Evolutionary conservation across 768 basidiomycete species (phyloP).

Genomic region (Naematelia aurantialba): DNA sequence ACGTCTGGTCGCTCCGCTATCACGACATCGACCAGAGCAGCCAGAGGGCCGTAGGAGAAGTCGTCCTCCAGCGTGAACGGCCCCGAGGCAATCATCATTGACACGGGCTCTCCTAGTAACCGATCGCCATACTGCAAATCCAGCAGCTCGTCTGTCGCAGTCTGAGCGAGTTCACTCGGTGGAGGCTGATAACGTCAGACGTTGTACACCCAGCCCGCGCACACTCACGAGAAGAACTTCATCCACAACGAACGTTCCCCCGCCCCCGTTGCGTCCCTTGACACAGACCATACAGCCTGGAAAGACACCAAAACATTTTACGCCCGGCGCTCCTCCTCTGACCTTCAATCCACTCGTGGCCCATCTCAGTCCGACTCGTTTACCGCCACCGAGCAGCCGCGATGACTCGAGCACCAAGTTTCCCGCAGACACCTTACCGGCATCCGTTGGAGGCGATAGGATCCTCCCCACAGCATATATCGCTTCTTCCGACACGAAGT

Average conservation of each 20-base stretch:
- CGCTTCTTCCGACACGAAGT: constrained; percentile 62
- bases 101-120: constrained; percentile 57
- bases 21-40: constrained; percentile 62
- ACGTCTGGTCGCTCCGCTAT: constrained; percentile 66
- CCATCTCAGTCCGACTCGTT: constrained; percentile 67
- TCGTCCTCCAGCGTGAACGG: constrained; percentile 80
- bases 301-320: constrained; percentile 70
- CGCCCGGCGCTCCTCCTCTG: constrained; percentile 62
- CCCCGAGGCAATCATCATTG: constrained; percentile 72
- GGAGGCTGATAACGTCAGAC: constrained; percentile 58
- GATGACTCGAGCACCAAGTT: constrained; percentile 79
- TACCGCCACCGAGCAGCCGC: constrained; percentile 62
- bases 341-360: constrained; percentile 60
- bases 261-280: constrained; percentile 86
- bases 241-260: constrained; percentile 75
- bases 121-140: constrained; percentile 49
- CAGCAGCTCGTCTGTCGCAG: constrained; percentile 52
- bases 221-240: constrained; percentile 72
- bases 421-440: constrained; percentile 67
- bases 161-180: constrained; percentile 54
- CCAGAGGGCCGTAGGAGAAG: constrained; percentile 69
- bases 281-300: constrained; percentile 83
- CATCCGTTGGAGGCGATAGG: constrained; percentile 52
- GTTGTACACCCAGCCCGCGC: not conserved
- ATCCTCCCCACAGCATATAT: constrained; percentile 67